phyloP scores from a whole-genome alignment of 805 yeast genomes.

The Saccharomycopsis sp. region DNA sequence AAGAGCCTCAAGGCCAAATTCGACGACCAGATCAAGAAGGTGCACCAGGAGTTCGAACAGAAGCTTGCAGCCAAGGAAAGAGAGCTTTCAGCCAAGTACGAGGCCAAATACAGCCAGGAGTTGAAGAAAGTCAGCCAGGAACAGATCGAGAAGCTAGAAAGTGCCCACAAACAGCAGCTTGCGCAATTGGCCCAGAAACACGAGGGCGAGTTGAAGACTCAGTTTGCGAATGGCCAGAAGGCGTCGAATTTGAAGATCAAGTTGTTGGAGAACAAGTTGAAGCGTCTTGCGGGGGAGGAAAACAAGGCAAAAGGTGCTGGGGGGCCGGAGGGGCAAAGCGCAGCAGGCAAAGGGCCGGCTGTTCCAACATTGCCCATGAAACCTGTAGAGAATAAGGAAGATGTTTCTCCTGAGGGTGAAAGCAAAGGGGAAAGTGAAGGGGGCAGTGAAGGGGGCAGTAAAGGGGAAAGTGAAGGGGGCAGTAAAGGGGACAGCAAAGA shows the following conservation, averaged over 20 bases:
- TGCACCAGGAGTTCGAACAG: slow-evolving; percentile 8
- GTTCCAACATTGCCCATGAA: slow-evolving; percentile 3
- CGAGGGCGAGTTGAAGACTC: slow-evolving; percentile 12
- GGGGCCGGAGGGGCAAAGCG: too few relatives aligned
- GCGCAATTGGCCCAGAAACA: slow-evolving; percentile 4
- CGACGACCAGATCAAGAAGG: slow-evolving; percentile 7
- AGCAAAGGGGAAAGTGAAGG: too few relatives aligned
- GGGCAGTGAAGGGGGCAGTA: too few relatives aligned
- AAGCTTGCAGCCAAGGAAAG: slow-evolving; percentile 7
- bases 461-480: too few relatives aligned
- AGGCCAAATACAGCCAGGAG: slow-evolving; percentile 8
- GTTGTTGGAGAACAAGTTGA: slow-evolving; percentile 12
- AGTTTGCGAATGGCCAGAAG: slow-evolving; percentile 16
- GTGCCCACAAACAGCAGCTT: slow-evolving; percentile 6
- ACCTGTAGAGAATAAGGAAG: not conserved
- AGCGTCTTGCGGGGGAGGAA: not conserved
- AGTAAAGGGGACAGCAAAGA: too few relatives aligned
- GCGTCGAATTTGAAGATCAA: slow-evolving; percentile 12
- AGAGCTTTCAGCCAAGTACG: slow-evolving; percentile 4
- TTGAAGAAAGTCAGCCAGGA: slow-evolving; percentile 12
- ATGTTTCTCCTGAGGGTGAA: too few relatives aligned
- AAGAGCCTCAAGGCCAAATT: slow-evolving; percentile 8
- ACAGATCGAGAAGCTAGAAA: slow-evolving; percentile 12
- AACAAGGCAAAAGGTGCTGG: too few relatives aligned
- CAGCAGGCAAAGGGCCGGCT: not conserved